Evolutionary conservation across 140 eudicot species (phyloP), one percentile per base, ranked within the genome.

Genomic region (Flaveria floridana): DNA sequence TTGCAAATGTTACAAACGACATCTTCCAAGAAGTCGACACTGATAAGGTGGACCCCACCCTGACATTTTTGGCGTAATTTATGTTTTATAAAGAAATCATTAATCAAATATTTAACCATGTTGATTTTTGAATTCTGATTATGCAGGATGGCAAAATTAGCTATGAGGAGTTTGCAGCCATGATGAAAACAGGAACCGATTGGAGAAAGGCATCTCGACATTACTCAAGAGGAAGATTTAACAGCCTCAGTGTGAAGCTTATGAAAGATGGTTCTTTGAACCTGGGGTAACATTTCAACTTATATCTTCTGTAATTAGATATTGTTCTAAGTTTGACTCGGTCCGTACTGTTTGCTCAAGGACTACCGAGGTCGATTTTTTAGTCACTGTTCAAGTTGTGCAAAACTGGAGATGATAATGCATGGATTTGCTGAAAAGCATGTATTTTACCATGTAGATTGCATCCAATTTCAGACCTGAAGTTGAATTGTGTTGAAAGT

Each of bases 191-290:
- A 0, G 96, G 96, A 28, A 90, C 96, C 0, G 96, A 89, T 65
- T 89, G 91, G 96, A 90, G 94, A 86, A 90, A 90, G 80, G 96
- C 96, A 34, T 90, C 96, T 9, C 84, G 95, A 56, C 96, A 87
- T 77, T 90, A 90, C 81, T 90, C 96, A 1, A 85, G 94, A 80
- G 96, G 91, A 51, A 78, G 96, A 87, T 90, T 90, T 57, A 90
- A 90, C 73, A 89, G 90, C 55, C 82, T 89, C 53, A 90, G 96
- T 72, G 82, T 88, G 72, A 90, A 90, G 87, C 73, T 90, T 53
- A 83, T 90, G 87, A 90, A 88, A 81, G 97, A 90, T 62, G 97
- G 95, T 63, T 90, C 97, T 51, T 61, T 90, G 3, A 87, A 87
- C 74, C 75, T 86, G 83, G 91, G 13, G 53, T 47, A 12, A 47